Evolutionary conservation across 169 alveolate species (phyloP), one percentile per base, ranked within the genome.

Genomic region (Sarcocystis neurona): DNA sequence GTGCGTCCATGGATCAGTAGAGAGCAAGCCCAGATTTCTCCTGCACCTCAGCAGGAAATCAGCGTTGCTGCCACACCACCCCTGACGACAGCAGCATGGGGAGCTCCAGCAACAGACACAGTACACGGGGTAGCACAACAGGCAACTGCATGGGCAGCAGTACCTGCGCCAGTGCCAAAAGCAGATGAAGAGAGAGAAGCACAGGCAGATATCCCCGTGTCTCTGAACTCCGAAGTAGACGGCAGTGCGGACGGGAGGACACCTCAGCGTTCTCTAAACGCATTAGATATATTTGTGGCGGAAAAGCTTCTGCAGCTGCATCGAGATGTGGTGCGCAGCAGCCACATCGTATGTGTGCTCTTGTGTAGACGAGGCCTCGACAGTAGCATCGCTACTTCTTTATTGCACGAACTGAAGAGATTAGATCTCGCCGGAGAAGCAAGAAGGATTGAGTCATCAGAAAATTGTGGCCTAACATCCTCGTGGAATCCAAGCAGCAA

Each of bases 331-430:
- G 66, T 53, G 48, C 27, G 56, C 47, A 2, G n/a, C 39, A 37
- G 2, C 0, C 47, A 72, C 47, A 1, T 72, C 39, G 41, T 72
- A 8, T 72, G 82, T 18, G 82, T 72, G 23, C 47, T 72, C 12
- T 39, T 72, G 0, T 72, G 82, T 39, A 6, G 82, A 12, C 47
- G 82, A 32, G 82, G 82, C 39, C 34, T 39, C 34, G 82, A 72
- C 18, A 72, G 82, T 18, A 56, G 56, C 34, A 72, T 72, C 5
- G 82, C 82, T 18, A 72, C 82, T 3, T 39, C 34, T 27, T 53
- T 72, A 10, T 53, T 72, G 30, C 5, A 39, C 56, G 82, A 72
- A 39, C 3, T 72, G 34, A 20, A 39, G 41, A 2, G 82, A 12
- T 2, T 27, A 3, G 79, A 32, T 46, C 30, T 5, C 30, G 79